Percentiles rank a stretch among this genome's conserved stretches.
Conservation (phyloP, 805 yeast species). For the Priceomyces haplophilus region DNA sequence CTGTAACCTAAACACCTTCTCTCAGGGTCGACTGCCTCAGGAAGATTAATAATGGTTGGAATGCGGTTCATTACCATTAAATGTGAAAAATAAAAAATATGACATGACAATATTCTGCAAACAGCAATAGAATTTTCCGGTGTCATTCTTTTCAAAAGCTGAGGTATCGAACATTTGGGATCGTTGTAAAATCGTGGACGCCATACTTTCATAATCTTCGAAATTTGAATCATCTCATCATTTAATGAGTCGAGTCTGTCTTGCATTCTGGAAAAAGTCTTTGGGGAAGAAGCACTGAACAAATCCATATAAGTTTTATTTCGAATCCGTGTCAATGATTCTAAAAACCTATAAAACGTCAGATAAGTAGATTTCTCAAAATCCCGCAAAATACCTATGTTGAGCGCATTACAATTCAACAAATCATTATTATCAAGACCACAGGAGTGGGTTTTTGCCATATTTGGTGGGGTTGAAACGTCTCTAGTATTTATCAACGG, state of each 20-base stretch:
- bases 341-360: constrained; percentile 4
- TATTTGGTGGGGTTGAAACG: constrained; percentile 14
- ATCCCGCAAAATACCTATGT: not conserved
- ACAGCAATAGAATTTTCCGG: constrained; percentile 10
- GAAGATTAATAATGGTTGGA: constrained; percentile 16
- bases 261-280: constrained; percentile 18
- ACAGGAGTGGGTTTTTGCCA: not conserved
- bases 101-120: constrained; percentile 16
- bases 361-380: not conserved
- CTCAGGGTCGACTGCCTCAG: not conserved
- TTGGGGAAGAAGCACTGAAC: constrained; percentile 27
- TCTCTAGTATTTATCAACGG: constrained; percentile 34
- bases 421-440: not conserved
- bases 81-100: constrained; percentile 33
- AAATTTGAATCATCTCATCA: constrained; percentile 22
- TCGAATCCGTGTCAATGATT: constrained; percentile 26
- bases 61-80: constrained; percentile 35
- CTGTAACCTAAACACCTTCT: constrained; percentile 18
- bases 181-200: constrained; percentile 34
- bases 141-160: constrained; percentile 10
- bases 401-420: not conserved
- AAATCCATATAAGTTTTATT: constrained; percentile 27
- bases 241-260: constrained; percentile 25
- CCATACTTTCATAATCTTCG: constrained; percentile 13
- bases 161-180: not conserved